Evolutionary conservation across 768 basidiomycete genomes (phyloP), one percentile per base, ranked within the genome.

Genomic region (Xanthoconium stramineum): DNA sequence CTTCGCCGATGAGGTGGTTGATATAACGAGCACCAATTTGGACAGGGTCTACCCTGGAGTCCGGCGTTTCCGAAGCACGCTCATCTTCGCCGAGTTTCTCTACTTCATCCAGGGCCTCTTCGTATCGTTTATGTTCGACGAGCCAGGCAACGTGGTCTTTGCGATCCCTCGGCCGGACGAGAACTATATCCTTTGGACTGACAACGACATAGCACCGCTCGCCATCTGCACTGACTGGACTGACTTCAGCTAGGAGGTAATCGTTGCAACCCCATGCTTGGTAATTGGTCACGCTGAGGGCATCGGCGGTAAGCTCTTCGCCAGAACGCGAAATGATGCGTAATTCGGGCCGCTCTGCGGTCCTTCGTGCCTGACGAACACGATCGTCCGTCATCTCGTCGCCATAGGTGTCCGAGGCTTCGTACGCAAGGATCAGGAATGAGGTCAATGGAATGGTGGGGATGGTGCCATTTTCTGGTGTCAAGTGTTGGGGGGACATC

Each of bases 81-180:
- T 69, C 67, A 14, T 61, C 65, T 32, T 72, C 62, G 1, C 59
- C 53, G n/a, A 92, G 76, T 58, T 77, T 76, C 73, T 98, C 94
- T 12, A 91, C 83, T 56, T 85, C 86, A 11, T 79, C 81, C 60
- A 99, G 74, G 4, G 97, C 97, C 64, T 98, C 94, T 62, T 96
- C 94, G 62, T 92, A 99, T 61, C 85, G 75, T 67, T 81, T 78
- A 62, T 84, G 79, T 67, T 98, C 93, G 12, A 98, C 87, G 17
- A 99, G 74, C 97, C 97, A 99, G 10, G 80, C 77, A 39, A 99
- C 83, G 68, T 95, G 94, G 69, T 99, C 97, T 62, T 84, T 81
- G 67, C 82, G 80, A 75, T 98, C 97, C 56, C 97, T 78, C 38
- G 89, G 86, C 63, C 83, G 83, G n/a, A 94, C 95, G 9, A 94